These are phyloP conservation scores for Papiliotrema fonsecae DNA, from an alignment of 1,284 basidiomycete genomes.

Conservation along the genomic window DNA sequence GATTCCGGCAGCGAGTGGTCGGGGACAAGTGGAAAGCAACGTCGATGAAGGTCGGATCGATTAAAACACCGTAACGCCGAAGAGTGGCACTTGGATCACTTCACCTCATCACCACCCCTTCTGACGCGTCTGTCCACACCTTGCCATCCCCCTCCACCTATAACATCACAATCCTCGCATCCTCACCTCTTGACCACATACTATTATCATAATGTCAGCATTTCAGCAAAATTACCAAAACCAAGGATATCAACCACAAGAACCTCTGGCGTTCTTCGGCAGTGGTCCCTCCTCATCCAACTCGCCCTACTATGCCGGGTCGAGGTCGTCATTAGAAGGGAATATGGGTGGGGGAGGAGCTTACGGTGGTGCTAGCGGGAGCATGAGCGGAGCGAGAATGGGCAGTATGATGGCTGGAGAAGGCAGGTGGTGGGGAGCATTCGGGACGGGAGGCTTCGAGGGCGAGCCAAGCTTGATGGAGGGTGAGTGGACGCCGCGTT, in stretches of 20 bases:
- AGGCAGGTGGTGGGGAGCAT: constrained; percentile 88
- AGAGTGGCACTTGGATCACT: constrained; percentile 2
- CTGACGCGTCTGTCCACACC: neutral
- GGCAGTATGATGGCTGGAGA: constrained; percentile 64
- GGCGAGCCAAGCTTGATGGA: constrained; percentile 88
- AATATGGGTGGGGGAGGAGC: constrained; percentile 18
- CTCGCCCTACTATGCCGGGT: constrained; percentile 28
- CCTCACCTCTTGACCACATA: neutral
- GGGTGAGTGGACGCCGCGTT: too few relatives aligned
- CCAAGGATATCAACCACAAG: constrained; percentile 22
- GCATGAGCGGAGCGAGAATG: constrained; percentile 28
- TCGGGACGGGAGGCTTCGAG: constrained; percentile 91
- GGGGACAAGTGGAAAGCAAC: too few relatives aligned
- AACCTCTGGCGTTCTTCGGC: constrained; percentile 43
- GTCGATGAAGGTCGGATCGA: too few relatives aligned
- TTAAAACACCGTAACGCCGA: neutral
- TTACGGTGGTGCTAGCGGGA: constrained; percentile 20
- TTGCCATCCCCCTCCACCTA: too few relatives aligned
- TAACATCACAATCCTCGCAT: neutral
- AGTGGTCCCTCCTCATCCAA: constrained; percentile 12
- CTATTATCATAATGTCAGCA: neutral
- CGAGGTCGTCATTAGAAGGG: constrained; percentile 24
- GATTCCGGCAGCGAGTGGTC: too few relatives aligned
- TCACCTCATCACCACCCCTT: neutral
- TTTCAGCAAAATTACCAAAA: constrained; percentile 11